These are phyloP conservation scores for Centrapalus pauciflorus DNA, from an alignment of 129 eudicot genomes.

Conservation along the genomic window DNA sequence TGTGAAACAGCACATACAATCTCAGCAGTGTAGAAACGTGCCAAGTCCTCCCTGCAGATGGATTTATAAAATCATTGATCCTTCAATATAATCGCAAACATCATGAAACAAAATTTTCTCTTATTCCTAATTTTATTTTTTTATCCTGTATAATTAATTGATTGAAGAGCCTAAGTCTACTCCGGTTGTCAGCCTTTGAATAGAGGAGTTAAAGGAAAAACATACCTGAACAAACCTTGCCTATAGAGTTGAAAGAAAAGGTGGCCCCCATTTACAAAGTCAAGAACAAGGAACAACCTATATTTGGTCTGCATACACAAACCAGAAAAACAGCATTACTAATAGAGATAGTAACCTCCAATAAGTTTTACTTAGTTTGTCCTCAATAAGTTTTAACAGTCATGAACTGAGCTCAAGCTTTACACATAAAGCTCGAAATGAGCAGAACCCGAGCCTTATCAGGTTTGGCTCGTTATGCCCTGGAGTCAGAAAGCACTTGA, in stretches of 20 bases:
- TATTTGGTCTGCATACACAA: conserved; percentile 57
- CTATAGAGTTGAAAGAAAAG: conserved; percentile 78
- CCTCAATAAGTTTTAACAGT: too few relatives aligned
- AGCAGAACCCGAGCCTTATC: too few relatives aligned
- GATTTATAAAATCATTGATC: not conserved
- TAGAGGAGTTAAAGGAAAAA: not conserved
- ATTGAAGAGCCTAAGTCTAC: too few relatives aligned
- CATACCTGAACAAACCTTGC: conserved; percentile 85
- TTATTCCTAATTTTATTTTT: not conserved
- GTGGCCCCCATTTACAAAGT: conserved; percentile 83
- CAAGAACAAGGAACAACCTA: conserved; percentile 71
- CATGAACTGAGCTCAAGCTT: too few relatives aligned
- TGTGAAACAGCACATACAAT: conserved; percentile 82
- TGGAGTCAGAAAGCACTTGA: conserved; percentile 2
- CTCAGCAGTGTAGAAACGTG: conserved; percentile 78
- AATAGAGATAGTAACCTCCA: not conserved
- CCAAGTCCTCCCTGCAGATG: conserved; percentile 69
- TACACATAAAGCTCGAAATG: too few relatives aligned
- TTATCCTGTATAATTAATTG: not conserved
- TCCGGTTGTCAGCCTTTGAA: too few relatives aligned
- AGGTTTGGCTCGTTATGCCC: too few relatives aligned
- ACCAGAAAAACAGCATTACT: conserved; percentile 11
- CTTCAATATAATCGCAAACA: not conserved
- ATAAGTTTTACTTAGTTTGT: not conserved
- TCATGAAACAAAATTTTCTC: not conserved